Percentiles rank a stretch among this genome's conserved stretches.
phyloP scores from a whole-genome alignment of 176 grass and related monocot genomes.

The Zea luxurians region DNA sequence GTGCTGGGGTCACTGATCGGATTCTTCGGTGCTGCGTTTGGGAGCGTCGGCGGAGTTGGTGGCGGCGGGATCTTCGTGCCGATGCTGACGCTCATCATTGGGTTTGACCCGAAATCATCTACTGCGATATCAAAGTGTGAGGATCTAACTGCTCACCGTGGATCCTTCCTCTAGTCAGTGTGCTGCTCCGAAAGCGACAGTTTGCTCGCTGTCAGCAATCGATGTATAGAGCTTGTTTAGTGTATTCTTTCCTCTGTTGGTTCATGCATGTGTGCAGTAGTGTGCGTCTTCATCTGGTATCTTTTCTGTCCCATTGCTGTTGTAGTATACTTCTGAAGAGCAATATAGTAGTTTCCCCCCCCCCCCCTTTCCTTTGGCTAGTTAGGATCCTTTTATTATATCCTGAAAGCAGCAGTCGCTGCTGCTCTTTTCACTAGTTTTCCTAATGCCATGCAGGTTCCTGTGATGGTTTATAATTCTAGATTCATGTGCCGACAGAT shows the following conservation, averaged over 20 bases:
- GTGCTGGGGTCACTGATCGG: constrained; percentile 57
- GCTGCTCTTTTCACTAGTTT: constrained; percentile 2
- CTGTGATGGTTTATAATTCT: constrained; percentile 14
- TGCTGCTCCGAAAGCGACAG: constrained; percentile 34
- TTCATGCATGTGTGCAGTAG: constrained; percentile 28
- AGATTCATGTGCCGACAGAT: constrained; percentile 34
- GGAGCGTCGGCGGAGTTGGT: constrained; percentile 73
- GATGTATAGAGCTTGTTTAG: constrained; percentile 9
- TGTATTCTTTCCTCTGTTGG: neutral
- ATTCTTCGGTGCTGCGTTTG: constrained; percentile 71
- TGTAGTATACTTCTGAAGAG: constrained; percentile 30
- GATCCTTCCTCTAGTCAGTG: constrained; percentile 9
- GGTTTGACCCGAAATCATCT: constrained; percentile 76
- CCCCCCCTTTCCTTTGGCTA: neutral
- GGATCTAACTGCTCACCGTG: constrained; percentile 17
- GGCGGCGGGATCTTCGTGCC: constrained; percentile 83
- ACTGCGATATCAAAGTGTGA: constrained; percentile 83
- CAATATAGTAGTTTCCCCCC: too few relatives aligned
- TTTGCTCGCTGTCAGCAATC: neutral
- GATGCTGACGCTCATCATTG: constrained; percentile 79
- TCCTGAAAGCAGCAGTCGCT: constrained; percentile 17
- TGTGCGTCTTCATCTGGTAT: neutral
- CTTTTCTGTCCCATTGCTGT: constrained; percentile 28
- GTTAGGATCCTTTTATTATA: constrained; percentile 1
- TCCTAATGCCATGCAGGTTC: neutral